Evolutionary conservation across 2,329 filamentous ascomycete genomes (phyloP).

Genomic region (Colletotrichum liriopes): DNA sequence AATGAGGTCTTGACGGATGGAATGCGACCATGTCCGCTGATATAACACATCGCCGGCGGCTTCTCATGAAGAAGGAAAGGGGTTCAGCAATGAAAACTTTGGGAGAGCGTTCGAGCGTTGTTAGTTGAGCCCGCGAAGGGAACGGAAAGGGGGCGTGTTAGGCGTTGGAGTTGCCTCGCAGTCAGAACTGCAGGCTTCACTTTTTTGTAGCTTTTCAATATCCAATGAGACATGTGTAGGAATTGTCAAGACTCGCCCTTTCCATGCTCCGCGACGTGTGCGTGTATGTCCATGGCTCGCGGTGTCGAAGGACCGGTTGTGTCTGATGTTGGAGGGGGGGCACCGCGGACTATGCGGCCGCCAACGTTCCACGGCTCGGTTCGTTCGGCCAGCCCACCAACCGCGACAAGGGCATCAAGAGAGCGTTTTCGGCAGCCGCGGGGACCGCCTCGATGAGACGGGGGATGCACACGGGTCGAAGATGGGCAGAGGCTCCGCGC

Average conservation of each 20-base stretch:
- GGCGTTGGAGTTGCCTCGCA: slow-evolving; percentile 39
- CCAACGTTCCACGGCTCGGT: neutral
- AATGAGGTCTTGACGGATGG: slow-evolving; percentile 39
- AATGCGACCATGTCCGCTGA: slow-evolving; percentile 33
- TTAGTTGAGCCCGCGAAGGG: slow-evolving; percentile 26
- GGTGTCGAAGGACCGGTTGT: neutral
- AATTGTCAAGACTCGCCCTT: neutral
- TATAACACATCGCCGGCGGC: slow-evolving; percentile 11
- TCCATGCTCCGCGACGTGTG: neutral
- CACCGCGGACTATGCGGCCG: neutral
- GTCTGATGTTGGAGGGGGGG: neutral
- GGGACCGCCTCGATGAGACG: no score
- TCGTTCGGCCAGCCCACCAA: no score
- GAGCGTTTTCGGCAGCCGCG: no score
- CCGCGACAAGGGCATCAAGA: no score
- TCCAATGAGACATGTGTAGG: slow-evolving; percentile 35
- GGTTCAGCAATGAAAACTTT: slow-evolving; percentile 41
- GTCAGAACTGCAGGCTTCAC: slow-evolving; percentile 36
- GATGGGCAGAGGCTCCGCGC: no score
- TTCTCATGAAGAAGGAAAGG: slow-evolving; percentile 27
- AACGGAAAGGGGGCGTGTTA: slow-evolving; percentile 29
- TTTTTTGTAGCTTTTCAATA: slow-evolving; percentile 41
- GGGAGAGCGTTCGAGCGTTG: slow-evolving; percentile 39
- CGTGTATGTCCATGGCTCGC: neutral
- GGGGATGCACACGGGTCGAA: no score